These are phyloP conservation scores for Thermochaetoides thermophila DNA, from an alignment of 495 filamentous ascomycete genomes.

Conservation along the genomic window DNA sequence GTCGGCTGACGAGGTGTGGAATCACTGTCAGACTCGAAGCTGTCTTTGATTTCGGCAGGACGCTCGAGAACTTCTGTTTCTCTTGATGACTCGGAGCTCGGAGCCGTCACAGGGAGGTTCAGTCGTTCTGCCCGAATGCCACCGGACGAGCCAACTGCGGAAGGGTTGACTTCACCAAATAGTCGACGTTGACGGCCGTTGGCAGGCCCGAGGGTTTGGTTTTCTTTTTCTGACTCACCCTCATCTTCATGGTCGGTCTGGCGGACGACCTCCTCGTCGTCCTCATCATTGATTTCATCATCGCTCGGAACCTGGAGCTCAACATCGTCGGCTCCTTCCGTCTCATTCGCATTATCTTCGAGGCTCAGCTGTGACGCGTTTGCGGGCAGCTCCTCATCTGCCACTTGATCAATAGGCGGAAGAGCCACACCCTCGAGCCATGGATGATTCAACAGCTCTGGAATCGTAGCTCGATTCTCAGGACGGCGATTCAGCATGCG, in stretches of 20 bases:
- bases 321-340: background rate
- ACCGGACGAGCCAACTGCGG: conserved; percentile 48
- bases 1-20: conserved; percentile 21
- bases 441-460: conserved; percentile 44
- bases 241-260: conserved; percentile 17
- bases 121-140: conserved; percentile 26
- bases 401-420: conserved; percentile 30
- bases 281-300: conserved; percentile 21
- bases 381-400: conserved; percentile 31
- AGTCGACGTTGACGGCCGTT: conserved; percentile 37
- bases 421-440: conserved; percentile 43
- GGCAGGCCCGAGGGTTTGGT: conserved; percentile 23
- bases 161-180: conserved; percentile 68
- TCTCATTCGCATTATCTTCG: conserved; percentile 21
- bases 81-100: conserved; percentile 11
- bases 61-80: conserved; percentile 18
- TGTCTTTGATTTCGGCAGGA: conserved; percentile 26
- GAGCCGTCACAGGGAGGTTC: conserved; percentile 28
- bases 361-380: conserved; percentile 59
- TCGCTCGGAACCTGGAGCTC: conserved; percentile 10
- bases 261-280: conserved; percentile 32
- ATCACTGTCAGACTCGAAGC: conserved; percentile 23
- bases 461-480: conserved; percentile 48
- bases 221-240: conserved; percentile 28
- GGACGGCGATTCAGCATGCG: conserved; percentile 65